These are phyloP conservation scores for Infundibulicybe gibba DNA, from an alignment of 768 basidiomycete species.

Conservation along the genomic window DNA sequence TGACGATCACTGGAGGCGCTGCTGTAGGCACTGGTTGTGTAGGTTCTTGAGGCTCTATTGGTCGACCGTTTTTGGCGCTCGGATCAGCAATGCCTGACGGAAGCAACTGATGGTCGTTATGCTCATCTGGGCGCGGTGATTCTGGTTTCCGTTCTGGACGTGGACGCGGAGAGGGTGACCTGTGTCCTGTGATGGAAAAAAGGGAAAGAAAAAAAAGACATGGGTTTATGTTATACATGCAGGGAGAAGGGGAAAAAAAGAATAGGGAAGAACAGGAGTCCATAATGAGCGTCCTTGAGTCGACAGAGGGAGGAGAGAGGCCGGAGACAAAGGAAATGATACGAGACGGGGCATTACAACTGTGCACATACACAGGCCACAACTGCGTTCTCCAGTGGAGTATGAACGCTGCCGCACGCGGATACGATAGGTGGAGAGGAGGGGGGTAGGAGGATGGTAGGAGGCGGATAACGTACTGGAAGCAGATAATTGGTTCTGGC, in stretches of 20 bases:
- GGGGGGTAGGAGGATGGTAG: slow-evolving; percentile 35
- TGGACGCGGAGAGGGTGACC: slow-evolving; percentile 33
- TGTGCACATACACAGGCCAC: slow-evolving; percentile 16
- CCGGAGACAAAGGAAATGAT: slow-evolving; percentile 20
- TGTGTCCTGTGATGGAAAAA: slow-evolving; percentile 44
- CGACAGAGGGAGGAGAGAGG: slow-evolving; percentile 25
- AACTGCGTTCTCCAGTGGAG: slow-evolving; percentile 15
- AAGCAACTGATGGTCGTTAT: slow-evolving; percentile 1
- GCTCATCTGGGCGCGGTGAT: slow-evolving; percentile 4
- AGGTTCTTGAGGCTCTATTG: slow-evolving; percentile 1
- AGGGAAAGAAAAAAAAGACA: slow-evolving; percentile 25
- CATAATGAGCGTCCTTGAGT: slow-evolving; percentile 39
- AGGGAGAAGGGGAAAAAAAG: slow-evolving; percentile 26
- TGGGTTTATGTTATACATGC: slow-evolving; percentile 15
- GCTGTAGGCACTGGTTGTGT: neutral
- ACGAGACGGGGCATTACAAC: slow-evolving; percentile 12
- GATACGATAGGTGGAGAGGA: slow-evolving; percentile 28
- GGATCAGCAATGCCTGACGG: neutral
- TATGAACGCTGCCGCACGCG: slow-evolving; percentile 25
- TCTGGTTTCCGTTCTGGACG: slow-evolving; percentile 20
- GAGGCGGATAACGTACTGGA: slow-evolving; percentile 67
- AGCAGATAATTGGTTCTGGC: slow-evolving; percentile 25
- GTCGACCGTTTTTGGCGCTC: no score
- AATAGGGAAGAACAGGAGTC: slow-evolving; percentile 31
- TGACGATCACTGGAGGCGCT: neutral